Conservation (phyloP, 2,329 filamentous ascomycete genomes). For the Neoascochyta sp. region DNA sequence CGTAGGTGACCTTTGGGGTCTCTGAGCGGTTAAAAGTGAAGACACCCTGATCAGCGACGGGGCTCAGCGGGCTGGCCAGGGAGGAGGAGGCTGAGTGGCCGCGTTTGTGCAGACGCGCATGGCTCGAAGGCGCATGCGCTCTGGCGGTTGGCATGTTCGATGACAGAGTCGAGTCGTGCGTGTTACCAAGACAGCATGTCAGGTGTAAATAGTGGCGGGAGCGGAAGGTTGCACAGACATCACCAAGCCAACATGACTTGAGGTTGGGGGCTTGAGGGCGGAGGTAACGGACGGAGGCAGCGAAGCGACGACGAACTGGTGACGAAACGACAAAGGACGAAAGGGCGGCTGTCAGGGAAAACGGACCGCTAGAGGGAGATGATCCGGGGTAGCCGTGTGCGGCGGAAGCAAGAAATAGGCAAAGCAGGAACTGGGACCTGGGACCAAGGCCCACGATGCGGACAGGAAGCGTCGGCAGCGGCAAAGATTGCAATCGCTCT, state of each 20-base stretch:
- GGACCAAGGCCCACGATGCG: too few relatives aligned
- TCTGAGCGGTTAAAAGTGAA: slow-evolving; percentile 35
- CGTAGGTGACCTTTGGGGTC: slow-evolving; percentile 33
- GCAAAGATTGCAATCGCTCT: too few relatives aligned
- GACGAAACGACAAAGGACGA: slow-evolving; percentile 10
- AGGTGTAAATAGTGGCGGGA: slow-evolving; percentile 7
- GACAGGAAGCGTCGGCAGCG: too few relatives aligned
- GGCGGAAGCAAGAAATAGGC: too few relatives aligned
- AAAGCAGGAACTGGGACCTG: too few relatives aligned
- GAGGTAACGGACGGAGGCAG: slow-evolving; percentile 7
- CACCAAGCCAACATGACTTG: slow-evolving; percentile 23
- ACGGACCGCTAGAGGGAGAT: too few relatives aligned
- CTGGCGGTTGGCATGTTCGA: slow-evolving; percentile 17
- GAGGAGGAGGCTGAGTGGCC: slow-evolving; percentile 40
- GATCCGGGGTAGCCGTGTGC: too few relatives aligned
- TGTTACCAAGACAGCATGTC: slow-evolving; percentile 17
- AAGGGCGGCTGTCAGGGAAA: too few relatives aligned
- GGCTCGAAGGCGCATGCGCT: slow-evolving; percentile 23
- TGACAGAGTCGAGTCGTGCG: slow-evolving; percentile 9
- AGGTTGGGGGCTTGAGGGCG: too few relatives aligned
- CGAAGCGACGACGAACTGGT: slow-evolving; percentile 5
- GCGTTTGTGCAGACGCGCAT: slow-evolving; percentile 42
- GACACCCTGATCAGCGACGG: slow-evolving; percentile 23
- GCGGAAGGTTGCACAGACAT: slow-evolving; percentile 13
- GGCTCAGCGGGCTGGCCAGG: slow-evolving; percentile 34